Conservation (phyloP, 495 filamentous ascomycete species). For the Aspergillus baeticus region DNA sequence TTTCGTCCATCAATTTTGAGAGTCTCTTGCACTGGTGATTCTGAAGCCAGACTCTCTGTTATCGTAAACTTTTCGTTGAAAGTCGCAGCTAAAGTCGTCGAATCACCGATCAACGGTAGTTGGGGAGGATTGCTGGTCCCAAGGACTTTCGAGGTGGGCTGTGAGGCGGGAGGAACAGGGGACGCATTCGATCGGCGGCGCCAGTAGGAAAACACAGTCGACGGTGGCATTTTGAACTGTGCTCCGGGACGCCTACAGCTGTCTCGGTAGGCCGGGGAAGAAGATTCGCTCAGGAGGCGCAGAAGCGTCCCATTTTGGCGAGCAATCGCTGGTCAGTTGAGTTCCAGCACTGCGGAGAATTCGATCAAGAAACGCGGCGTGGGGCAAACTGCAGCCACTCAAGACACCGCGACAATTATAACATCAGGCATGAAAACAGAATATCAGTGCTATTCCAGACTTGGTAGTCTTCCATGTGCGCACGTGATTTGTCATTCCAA, state of each 20-base stretch:
- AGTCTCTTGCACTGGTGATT: conserved; percentile 18
- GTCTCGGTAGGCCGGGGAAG: neutral
- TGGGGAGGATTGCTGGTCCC: conserved; percentile 31
- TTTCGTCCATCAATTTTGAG: conserved; percentile 28
- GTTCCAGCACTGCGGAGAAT: conserved; percentile 10
- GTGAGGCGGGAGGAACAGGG: conserved; percentile 29
- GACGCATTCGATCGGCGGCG: conserved; percentile 42
- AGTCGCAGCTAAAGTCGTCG: conserved; percentile 26
- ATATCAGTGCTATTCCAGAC: neutral
- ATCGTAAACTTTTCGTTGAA: conserved; percentile 18
- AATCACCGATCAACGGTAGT: conserved; percentile 33
- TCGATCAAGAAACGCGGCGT: conserved; percentile 10
- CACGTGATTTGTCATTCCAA: no score
- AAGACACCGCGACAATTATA: neutral
- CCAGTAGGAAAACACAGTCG: conserved; percentile 50
- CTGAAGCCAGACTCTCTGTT: conserved; percentile 13
- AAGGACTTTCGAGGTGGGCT: conserved; percentile 23
- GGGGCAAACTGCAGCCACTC: conserved; percentile 10
- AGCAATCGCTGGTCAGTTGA: conserved; percentile 4
- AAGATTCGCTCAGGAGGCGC: conserved; percentile 12
- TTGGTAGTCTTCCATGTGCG: neutral
- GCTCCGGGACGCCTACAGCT: conserved; percentile 13
- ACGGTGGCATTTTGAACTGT: conserved; percentile 37
- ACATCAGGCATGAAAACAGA: neutral
- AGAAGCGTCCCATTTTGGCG: conserved; percentile 9